phyloP scores from a whole-genome alignment of 768 basidiomycete species.

The Sporobolomyces phaffii region DNA sequence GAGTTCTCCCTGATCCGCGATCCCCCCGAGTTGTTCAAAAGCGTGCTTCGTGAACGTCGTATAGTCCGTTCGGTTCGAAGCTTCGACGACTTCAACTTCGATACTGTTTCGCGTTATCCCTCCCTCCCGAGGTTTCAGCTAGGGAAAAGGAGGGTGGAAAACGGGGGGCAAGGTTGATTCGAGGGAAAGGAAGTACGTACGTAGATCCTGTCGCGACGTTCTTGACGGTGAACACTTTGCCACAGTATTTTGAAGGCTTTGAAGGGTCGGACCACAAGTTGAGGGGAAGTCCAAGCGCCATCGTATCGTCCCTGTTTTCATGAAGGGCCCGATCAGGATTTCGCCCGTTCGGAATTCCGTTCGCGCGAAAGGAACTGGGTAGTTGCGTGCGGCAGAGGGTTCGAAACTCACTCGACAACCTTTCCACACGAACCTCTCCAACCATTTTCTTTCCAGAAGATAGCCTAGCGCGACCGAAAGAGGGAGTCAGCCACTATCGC shows the following conservation, averaged over 20 bases:
- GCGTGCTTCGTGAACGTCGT: conserved; percentile 18
- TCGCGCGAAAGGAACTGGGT: too few species aligned
- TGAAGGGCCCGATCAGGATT: too few species aligned
- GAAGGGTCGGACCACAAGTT: neutral
- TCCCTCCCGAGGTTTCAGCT: too few species aligned
- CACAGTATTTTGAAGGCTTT: neutral
- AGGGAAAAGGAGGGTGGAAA: neutral
- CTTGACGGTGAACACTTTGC: neutral
- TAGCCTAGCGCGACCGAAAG: too few species aligned
- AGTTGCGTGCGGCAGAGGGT: too few species aligned
- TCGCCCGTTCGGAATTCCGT: too few species aligned
- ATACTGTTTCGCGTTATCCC: too few species aligned
- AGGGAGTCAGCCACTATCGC: too few species aligned
- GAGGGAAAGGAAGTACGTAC: neutral
- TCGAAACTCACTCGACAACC: conserved; percentile 11
- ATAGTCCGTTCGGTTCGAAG: conserved; percentile 13
- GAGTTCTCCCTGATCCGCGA: conserved; percentile 10
- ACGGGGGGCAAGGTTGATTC: too few species aligned
- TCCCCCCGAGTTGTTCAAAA: conserved; percentile 11
- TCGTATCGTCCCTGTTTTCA: neutral
- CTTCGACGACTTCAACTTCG: conserved; percentile 11
- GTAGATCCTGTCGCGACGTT: neutral
- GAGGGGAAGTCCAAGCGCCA: conserved; percentile 4
- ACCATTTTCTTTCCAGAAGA: conserved; percentile 14
- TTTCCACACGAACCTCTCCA: conserved; percentile 12